phyloP scores from a whole-genome alignment of 2,329 filamentous ascomycete species.

The Hysterium pulicare region DNA sequence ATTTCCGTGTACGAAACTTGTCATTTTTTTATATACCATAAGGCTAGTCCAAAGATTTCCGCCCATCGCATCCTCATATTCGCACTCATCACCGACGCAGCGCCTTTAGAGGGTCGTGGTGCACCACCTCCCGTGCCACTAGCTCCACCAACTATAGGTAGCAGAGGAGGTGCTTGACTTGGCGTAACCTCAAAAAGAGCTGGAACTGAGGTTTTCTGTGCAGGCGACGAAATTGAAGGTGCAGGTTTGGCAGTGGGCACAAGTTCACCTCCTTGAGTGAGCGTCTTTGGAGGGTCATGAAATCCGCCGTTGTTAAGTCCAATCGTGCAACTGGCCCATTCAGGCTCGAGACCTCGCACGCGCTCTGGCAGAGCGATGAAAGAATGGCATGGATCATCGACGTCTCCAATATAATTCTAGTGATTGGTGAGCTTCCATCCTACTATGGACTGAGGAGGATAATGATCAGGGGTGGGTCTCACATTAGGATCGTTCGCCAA shows the following conservation, averaged over 20 bases:
- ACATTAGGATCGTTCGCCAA: conserved; percentile 5
- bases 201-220: conserved; percentile 3
- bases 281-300: conserved; percentile 12
- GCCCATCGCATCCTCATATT: no score
- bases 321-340: conserved; percentile 6
- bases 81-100: no score
- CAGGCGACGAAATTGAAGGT: neutral
- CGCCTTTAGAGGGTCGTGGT: no score
- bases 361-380: conserved; percentile 10
- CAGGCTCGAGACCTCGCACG: conserved; percentile 7
- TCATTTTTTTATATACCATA: no score
- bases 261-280: conserved; percentile 6
- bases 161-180: neutral
- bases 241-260: conserved; percentile 7
- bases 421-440: conserved; percentile 1
- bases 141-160: no score
- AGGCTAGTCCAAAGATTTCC: no score
- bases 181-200: conserved; percentile 2
- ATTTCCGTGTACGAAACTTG: no score
- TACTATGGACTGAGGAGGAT: conserved; percentile 1
- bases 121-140: neutral
- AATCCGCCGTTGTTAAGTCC: conserved; percentile 9
- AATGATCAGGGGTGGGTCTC: no score
- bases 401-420: neutral
- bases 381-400: conserved; percentile 12